Base-by-base conservation (phyloP, 2,329 filamentous ascomycete species). In the Cercospora zeae-maydis region DNA sequence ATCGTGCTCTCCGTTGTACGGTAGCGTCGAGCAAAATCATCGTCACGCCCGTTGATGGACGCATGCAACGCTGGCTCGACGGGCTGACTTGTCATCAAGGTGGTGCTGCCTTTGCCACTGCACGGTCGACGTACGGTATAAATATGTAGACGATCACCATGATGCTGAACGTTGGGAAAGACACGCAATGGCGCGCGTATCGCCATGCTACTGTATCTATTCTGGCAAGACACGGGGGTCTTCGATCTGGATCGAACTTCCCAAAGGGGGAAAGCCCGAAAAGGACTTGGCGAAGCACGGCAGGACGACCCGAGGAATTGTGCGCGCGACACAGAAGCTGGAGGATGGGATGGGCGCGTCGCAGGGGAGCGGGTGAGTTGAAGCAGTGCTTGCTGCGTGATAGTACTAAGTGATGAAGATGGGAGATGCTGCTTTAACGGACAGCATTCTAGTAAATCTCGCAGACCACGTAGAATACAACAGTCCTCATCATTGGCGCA, bases 121-220 rank as follows among this genome's bases (percentile, higher is more conserved):
- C 42, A n/a, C 11, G n/a, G 42, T 19, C 21, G 14, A 11, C 30
- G n/a, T 53, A 14, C 21, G 16, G 27, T 53, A 21, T n/a, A n/a
- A n/a, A n/a, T 34, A 53, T 53, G 31, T 27, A 53, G 49, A 14
- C 33, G 49, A 53, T 53, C 27, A 13, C n/a, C 49, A 24, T 47
- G 49, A 53, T 53, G 49, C 33, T 53, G 49, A 53, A 34, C 33
- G 49, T 53, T 53, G 49, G 19, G 49, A 24, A 27, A 33, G 49
- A 53, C 30, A 52, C 49, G 49, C 24, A 30, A 33, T 52, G 10
- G 49, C 49, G n/a, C n/a, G 49, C 49, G 49, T 53, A 53, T 53
- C 49, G 30, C 49, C 49, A 27, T 53, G 49, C 49, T 53, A n/a
- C n/a, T n/a, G n/a, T n/a, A n/a, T n/a, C n/a, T n/a, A 53, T 53